Conservation (phyloP, 164 flowering plant genomes). For the Houttuynia cordata region DNA sequence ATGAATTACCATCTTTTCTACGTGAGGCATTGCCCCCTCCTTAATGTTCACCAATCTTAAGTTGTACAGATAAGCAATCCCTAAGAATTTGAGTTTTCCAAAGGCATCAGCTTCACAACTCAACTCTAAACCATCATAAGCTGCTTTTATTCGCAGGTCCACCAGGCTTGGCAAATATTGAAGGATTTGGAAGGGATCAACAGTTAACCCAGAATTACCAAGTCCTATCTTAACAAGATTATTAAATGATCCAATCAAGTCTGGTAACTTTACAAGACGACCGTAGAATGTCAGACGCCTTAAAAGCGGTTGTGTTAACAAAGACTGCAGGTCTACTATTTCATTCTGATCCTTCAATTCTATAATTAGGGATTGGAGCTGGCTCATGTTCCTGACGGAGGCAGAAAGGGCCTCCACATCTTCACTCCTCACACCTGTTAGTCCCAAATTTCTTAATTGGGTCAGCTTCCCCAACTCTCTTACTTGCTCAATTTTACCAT, state of each 20-base stretch:
- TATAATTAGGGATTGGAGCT: not conserved
- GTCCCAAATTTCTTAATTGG: slow-evolving; percentile 3
- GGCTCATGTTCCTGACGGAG: slow-evolving; percentile 6
- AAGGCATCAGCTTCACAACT: slow-evolving; percentile 17
- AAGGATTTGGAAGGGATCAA: slow-evolving; percentile 1
- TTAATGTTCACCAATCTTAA: slow-evolving; percentile 3
- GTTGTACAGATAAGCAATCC: not conserved
- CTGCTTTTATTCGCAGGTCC: slow-evolving; percentile 16
- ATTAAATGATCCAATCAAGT: not conserved
- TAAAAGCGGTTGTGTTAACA: not conserved
- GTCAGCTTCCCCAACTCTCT: slow-evolving; percentile 2
- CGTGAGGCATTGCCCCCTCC: slow-evolving; percentile 23
- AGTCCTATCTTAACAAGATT: not conserved
- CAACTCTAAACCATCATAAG: slow-evolving; percentile 16
- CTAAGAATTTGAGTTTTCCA: slow-evolving; percentile 21
- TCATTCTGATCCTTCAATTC: slow-evolving; percentile 1
- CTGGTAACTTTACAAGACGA: not conserved
- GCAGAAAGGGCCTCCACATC: not conserved
- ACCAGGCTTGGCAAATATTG: slow-evolving; percentile 2
- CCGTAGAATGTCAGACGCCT: not conserved
- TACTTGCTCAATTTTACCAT: not conserved
- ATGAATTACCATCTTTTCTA: not conserved
- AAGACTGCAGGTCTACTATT: slow-evolving; percentile 1
- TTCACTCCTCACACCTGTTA: not conserved
- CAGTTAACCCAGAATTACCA: not conserved